These are phyloP conservation scores for Metschnikowia bowlesiae DNA, from an alignment of 805 yeast species.

Conservation along the genomic window DNA sequence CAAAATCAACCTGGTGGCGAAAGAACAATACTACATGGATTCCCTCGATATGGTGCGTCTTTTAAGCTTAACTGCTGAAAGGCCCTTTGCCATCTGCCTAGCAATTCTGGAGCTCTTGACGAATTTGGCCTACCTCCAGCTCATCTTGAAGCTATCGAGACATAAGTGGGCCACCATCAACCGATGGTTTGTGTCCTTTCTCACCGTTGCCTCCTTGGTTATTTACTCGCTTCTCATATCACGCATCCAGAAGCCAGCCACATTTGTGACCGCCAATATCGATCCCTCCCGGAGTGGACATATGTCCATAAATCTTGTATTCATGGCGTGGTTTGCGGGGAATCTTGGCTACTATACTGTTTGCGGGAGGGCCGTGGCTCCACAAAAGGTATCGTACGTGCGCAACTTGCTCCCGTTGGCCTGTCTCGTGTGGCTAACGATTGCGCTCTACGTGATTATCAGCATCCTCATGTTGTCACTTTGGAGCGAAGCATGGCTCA, in stretches of 20 bases:
- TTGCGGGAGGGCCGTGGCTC: slow-evolving; percentile 26
- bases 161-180: slow-evolving; percentile 22
- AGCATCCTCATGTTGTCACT: slow-evolving; percentile 23
- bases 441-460: slow-evolving; percentile 35
- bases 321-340: slow-evolving; percentile 27
- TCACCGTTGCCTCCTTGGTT: slow-evolving; percentile 17
- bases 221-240: slow-evolving; percentile 6
- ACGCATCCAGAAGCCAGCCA: slow-evolving; percentile 13
- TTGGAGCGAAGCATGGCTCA: slow-evolving; percentile 31
- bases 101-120: slow-evolving; percentile 42
- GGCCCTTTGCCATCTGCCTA: slow-evolving; percentile 35
- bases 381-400: slow-evolving; percentile 42
- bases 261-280: slow-evolving; percentile 4
- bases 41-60: slow-evolving; percentile 49
- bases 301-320: slow-evolving; percentile 23
- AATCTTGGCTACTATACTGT: slow-evolving; percentile 37
- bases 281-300: slow-evolving; percentile 2
- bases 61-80: slow-evolving; percentile 33
- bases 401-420: slow-evolving; percentile 47
- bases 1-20: slow-evolving; percentile 43
- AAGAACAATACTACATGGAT: slow-evolving; percentile 48
- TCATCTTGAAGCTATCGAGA: slow-evolving; percentile 27
- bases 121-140: slow-evolving; percentile 53
- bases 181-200: slow-evolving; percentile 18
- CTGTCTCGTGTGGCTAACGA: slow-evolving; percentile 35